These are phyloP conservation scores for Lathyrus aphaca DNA, from an alignment of 306 rosid genomes.

Conservation along the genomic window DNA sequence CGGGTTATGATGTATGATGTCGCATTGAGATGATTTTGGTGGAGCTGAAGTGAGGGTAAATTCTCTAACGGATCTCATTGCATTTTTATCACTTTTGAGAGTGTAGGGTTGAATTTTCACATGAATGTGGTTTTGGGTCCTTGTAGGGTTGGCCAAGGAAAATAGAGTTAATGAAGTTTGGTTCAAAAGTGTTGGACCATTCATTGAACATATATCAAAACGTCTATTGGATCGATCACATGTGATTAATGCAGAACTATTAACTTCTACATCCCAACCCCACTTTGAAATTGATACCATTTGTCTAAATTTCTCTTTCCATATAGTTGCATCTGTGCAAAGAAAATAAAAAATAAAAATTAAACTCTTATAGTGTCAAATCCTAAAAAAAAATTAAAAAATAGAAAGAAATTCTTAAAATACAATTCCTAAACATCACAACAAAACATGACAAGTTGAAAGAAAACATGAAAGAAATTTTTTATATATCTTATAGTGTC, in stretches of 20 bases:
- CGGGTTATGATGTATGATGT: conserved; percentile 46
- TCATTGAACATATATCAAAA: conserved; percentile 52
- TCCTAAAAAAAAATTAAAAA: too few species aligned
- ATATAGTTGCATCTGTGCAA: conserved; percentile 25
- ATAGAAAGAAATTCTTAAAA: too few species aligned
- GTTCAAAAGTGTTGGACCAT: conserved; percentile 45
- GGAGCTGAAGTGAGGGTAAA: conserved; percentile 43
- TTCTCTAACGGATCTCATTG: conserved; percentile 44
- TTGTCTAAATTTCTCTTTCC: too few species aligned
- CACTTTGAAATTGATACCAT: not conserved
- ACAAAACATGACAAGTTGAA: too few species aligned
- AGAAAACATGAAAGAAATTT: too few species aligned
- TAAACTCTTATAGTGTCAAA: too few species aligned
- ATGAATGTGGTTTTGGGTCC: not conserved
- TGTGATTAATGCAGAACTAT: conserved; percentile 5
- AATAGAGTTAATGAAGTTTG: conserved; percentile 41
- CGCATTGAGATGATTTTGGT: conserved; percentile 34
- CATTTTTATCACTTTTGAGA: conserved; percentile 40
- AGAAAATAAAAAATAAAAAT: not conserved
- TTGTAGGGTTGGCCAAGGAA: not conserved
- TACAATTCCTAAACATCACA: too few species aligned
- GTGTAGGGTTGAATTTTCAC: conserved; percentile 55
- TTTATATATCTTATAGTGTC: too few species aligned
- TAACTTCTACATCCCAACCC: not conserved
- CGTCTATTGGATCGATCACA: conserved; percentile 41